Evolutionary conservation across 495 filamentous ascomycete species (phyloP), one percentile per base, ranked within the genome.

Genomic region (Usnea hakonensis): DNA sequence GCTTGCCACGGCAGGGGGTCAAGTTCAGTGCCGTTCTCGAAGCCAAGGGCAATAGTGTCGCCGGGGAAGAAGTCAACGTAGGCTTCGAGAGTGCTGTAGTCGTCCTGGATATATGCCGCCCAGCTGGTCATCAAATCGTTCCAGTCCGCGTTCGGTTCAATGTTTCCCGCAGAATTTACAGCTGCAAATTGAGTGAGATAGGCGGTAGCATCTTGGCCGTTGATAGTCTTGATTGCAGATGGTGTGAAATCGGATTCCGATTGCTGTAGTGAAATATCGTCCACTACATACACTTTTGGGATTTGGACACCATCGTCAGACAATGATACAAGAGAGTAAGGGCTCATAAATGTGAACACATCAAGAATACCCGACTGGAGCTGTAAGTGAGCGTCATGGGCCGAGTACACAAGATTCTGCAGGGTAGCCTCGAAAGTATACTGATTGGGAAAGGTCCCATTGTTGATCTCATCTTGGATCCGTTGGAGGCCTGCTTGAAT

Each of bases 391-490:
- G 64, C 68, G 67, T 83, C 81, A 58, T 81, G 77, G 5, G 76
- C 70, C 19, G 65, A 58, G 44, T 75, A 67, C n/a, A 76, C 64
- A 33, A 83, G 62, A n/a, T 65, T 59, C 55, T 77, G 74, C 5
- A 84, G 46, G 26, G 75, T 75, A 1, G 71, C 72, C 63, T 83
- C 80, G 61, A 84, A 82, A 13, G 70, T 68, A 62, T 81, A 83
- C 66, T 83, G 70, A 61, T 77, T 81, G 0, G 58, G 60, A 64
- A 75, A 81, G 10, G 61, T 38, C 2, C 70, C 73, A 5, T 44
- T 63, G 23, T 73, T 65, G 43, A 79, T 74, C 13, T 75, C 70
- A 19, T 72, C 54, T 56, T 76, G 62, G 26, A 85, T 77, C 2
- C 60, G 36, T n/a, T 76, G 70, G 30, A 86, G 67, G 0, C 71